Conservation (phyloP, 371 early-diverging fungal genomes). For the Mucor piriformis region DNA sequence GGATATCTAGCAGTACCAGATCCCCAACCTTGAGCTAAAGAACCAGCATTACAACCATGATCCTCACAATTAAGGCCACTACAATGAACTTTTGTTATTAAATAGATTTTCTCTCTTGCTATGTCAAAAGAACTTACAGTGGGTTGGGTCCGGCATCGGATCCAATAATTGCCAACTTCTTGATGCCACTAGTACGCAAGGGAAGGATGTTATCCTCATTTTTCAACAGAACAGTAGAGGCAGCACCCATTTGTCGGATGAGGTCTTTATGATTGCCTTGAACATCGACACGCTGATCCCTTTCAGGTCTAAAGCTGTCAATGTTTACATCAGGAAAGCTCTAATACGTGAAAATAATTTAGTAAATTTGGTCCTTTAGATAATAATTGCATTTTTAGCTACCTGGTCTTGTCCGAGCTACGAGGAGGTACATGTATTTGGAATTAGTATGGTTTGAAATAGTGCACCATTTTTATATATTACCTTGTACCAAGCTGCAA, state of each 20-base stretch:
- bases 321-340: conserved; percentile 47
- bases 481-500: conserved; percentile 58
- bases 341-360: background rate
- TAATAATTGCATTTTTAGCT: background rate
- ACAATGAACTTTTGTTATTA: background rate
- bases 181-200: conserved; percentile 16
- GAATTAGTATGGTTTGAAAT: too few species aligned
- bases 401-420: conserved; percentile 30
- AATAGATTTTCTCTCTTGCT: background rate
- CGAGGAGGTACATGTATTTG: background rate
- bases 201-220: conserved; percentile 50
- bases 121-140: conserved; percentile 19
- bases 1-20: conserved; percentile 64
- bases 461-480: background rate
- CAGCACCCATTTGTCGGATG: conserved; percentile 54
- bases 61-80: conserved; percentile 30
- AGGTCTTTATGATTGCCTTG: conserved; percentile 39
- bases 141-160: conserved; percentile 50
- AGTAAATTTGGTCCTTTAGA: background rate
- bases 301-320: conserved; percentile 31
- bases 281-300: conserved; percentile 35
- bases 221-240: conserved; percentile 51
- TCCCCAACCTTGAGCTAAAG: conserved; percentile 69
- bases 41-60: conserved; percentile 46
- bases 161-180: conserved; percentile 53